These are phyloP conservation scores for Colletotrichum liriopes DNA, from an alignment of 2,329 filamentous ascomycete genomes.

Conservation along the genomic window DNA sequence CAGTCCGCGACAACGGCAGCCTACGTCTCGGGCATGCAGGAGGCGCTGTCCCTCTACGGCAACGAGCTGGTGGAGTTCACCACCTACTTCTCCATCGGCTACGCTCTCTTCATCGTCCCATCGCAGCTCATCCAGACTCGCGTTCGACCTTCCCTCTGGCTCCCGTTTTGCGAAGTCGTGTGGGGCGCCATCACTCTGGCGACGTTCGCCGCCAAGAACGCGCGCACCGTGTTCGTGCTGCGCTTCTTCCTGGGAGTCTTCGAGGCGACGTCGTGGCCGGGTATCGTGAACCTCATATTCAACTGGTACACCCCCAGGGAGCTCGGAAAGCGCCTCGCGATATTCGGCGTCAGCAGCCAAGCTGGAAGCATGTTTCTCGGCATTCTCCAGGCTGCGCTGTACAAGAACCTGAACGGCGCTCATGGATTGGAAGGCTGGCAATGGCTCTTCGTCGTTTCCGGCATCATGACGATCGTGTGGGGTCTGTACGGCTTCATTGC, in stretches of 20 bases:
- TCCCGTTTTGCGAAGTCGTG: slow-evolving; percentile 56
- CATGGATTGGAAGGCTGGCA: slow-evolving; percentile 67
- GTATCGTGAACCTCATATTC: slow-evolving; percentile 60
- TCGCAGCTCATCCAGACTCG: slow-evolving; percentile 55
- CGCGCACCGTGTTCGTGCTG: slow-evolving; percentile 55
- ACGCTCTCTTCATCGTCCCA: slow-evolving; percentile 47
- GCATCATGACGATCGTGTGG: slow-evolving; percentile 70
- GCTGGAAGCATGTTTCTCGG: slow-evolving; percentile 71
- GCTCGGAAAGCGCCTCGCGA: slow-evolving; percentile 66
- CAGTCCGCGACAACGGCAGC: slow-evolving; percentile 50
- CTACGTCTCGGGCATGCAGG: slow-evolving; percentile 48
- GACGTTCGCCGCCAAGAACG: slow-evolving; percentile 6
- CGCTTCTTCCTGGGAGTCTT: slow-evolving; percentile 61
- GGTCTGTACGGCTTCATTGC: slow-evolving; percentile 67
- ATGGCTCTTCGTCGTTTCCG: slow-evolving; percentile 73
- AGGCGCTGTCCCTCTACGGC: slow-evolving; percentile 46
- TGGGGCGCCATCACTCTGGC: slow-evolving; percentile 24
- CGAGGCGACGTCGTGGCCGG: slow-evolving; percentile 57
- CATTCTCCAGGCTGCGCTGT: slow-evolving; percentile 69
- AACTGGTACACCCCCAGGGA: slow-evolving; percentile 60
- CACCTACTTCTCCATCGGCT: slow-evolving; percentile 46
- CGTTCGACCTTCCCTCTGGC: slow-evolving; percentile 60
- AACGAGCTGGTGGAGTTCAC: slow-evolving; percentile 47
- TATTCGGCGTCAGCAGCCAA: slow-evolving; percentile 65
- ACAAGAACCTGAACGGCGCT: slow-evolving; percentile 65